Evolutionary conservation across 352 stramenopile genomes (phyloP).

Genomic region (Elongisporangium undulatum): DNA sequence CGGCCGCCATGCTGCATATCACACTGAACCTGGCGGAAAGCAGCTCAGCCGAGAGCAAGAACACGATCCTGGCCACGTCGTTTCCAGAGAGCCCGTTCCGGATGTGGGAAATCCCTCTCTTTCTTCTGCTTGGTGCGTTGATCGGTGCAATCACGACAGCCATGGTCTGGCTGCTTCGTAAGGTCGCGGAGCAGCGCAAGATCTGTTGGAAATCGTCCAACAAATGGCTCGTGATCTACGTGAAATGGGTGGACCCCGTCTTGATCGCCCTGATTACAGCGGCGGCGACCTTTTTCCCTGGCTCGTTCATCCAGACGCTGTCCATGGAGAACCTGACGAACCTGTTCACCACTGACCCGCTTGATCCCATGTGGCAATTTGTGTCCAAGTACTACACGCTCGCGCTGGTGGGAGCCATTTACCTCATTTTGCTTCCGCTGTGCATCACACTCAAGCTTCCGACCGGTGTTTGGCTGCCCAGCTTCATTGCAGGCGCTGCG

Average conservation of each 20-base stretch:
- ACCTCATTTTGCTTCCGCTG: constrained; percentile 64
- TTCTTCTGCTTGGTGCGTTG: constrained; percentile 46
- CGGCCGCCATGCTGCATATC: constrained; percentile 70
- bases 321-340: constrained; percentile 56
- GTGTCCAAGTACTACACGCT: constrained; percentile 75
- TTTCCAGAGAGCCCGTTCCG: constrained; percentile 49
- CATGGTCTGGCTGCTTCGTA: constrained; percentile 60
- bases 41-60: constrained; percentile 38
- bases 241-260: constrained; percentile 67
- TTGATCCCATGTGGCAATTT: constrained; percentile 37
- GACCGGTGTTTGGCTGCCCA: constrained; percentile 80
- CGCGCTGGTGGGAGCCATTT: constrained; percentile 34
- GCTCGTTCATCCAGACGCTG: constrained; percentile 48
- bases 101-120: constrained; percentile 75
- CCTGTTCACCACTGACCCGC: constrained; percentile 48
- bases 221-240: constrained; percentile 11
- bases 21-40: constrained; percentile 58
- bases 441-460: constrained; percentile 81
- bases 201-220: constrained; percentile 32
- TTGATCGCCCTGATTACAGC: constrained; percentile 58
- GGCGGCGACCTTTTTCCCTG: constrained; percentile 66
- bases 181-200: constrained; percentile 42
- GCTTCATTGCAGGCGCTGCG: constrained; percentile 78
- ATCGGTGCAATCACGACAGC: constrained; percentile 51
- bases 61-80: constrained; percentile 43